phyloP scores from a whole-genome alignment of 805 yeast species.

The Alloascoidea hylecoeti region DNA sequence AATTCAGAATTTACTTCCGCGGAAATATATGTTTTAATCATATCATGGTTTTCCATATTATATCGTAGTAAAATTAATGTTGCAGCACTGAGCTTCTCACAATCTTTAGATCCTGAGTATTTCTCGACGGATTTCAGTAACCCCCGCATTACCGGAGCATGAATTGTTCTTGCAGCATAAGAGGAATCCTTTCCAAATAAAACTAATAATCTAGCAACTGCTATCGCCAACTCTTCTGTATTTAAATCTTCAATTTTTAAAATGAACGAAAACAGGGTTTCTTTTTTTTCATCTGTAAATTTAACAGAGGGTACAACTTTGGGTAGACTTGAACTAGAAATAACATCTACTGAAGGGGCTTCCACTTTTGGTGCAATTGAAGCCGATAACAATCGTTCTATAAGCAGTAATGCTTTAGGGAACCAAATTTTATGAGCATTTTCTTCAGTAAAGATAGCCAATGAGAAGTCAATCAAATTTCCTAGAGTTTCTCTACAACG shows the following conservation, averaged over 20 bases:
- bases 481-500: constrained; percentile 18
- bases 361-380: constrained; percentile 34
- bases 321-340: neutral
- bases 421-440: constrained; percentile 38
- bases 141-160: constrained; percentile 30
- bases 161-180: constrained; percentile 24
- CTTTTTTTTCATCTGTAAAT: constrained; percentile 7
- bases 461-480: constrained; percentile 22
- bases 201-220: constrained; percentile 39
- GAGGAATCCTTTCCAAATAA: constrained; percentile 33
- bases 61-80: constrained; percentile 46
- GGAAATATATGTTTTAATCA: constrained; percentile 19
- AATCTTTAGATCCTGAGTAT: constrained; percentile 21
- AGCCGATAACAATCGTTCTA: constrained; percentile 39
- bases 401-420: constrained; percentile 37
- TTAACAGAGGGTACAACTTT: neutral
- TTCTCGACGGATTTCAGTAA: constrained; percentile 28
- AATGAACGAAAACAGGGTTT: constrained; percentile 28
- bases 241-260: constrained; percentile 24
- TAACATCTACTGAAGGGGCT: constrained; percentile 6
- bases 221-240: constrained; percentile 31
- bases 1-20: neutral
- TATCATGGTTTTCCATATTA: constrained; percentile 48
- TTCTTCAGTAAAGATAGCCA: constrained; percentile 21
- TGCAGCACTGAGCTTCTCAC: constrained; percentile 28